A percentile compares a stretch with the other conserved stretches of the same genome.
Evolutionary conservation across 2,329 filamentous ascomycete genomes (phyloP).

Genomic region (Hymenoscyphus albidus): DNA sequence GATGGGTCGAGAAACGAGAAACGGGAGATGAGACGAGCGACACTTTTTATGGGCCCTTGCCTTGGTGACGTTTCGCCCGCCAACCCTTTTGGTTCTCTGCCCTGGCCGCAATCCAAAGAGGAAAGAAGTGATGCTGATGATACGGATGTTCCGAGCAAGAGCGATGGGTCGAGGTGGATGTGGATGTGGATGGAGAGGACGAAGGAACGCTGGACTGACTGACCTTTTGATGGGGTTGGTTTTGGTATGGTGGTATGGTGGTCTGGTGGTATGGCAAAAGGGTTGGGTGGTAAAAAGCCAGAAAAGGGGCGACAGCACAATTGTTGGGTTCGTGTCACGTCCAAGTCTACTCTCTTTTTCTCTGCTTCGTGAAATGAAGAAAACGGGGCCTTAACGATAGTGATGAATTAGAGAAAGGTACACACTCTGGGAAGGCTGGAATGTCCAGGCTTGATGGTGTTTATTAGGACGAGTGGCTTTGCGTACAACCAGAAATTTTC

Average conservation of each 20-base stretch:
- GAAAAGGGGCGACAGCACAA: not conserved
- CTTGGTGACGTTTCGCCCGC: not conserved
- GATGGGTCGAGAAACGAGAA: not conserved
- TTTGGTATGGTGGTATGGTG: not conserved
- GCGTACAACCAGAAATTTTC: constrained; percentile 11
- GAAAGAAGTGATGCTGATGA: not conserved
- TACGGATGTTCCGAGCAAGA: not conserved
- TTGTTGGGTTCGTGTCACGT: not conserved
- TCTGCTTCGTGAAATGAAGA: constrained; percentile 5
- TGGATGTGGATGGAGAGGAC: not conserved
- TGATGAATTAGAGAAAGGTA: constrained; percentile 25
- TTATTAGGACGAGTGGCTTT: constrained; percentile 24
- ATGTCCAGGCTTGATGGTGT: constrained; percentile 7
- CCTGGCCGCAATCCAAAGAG: not conserved
- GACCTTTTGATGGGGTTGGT: not conserved
- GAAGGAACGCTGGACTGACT: not conserved
- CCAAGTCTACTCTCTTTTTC: not conserved
- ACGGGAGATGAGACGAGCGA: constrained; percentile 8
- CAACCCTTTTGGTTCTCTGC: not conserved
- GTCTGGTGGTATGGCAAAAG: not conserved
- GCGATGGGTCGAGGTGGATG: not conserved
- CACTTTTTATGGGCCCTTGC: constrained; percentile 2
- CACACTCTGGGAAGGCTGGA: constrained; percentile 12
- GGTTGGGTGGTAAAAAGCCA: not conserved
- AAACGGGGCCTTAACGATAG: constrained; percentile 27